phyloP scores from a whole-genome alignment of 1,139 yeast species.

The Candida labiduridarum region DNA sequence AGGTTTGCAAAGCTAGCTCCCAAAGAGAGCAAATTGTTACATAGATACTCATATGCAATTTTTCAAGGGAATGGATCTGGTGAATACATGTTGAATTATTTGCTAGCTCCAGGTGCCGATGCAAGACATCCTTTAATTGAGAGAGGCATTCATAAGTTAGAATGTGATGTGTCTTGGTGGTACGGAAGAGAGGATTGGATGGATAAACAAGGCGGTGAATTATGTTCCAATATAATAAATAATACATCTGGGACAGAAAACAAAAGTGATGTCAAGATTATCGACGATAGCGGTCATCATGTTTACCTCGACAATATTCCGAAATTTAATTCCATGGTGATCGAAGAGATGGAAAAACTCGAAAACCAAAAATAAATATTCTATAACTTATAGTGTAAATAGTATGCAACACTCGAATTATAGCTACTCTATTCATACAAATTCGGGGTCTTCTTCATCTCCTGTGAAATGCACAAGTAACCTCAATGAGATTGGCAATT shows the following conservation, averaged over 20 bases:
- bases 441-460: conserved; percentile 19
- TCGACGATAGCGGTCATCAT: conserved; percentile 70
- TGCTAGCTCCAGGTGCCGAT: conserved; percentile 74
- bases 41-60: conserved; percentile 68
- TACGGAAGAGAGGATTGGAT: conserved; percentile 83
- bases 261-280: conserved; percentile 43
- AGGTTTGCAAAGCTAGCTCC: conserved; percentile 55
- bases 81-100: conserved; percentile 70
- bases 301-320: conserved; percentile 62
- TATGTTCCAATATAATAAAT: conserved; percentile 40
- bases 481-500: conserved; percentile 48
- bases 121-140: conserved; percentile 65
- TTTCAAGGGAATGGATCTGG: conserved; percentile 76
- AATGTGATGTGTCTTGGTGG: conserved; percentile 63
- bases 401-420: background rate
- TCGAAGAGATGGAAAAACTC: conserved; percentile 32
- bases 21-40: conserved; percentile 50
- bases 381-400: conserved; percentile 1
- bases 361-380: conserved; percentile 2
- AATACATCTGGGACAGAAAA: conserved; percentile 14
- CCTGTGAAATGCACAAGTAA: conserved; percentile 28
- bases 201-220: conserved; percentile 60
- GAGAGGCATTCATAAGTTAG: conserved; percentile 46
- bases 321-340: conserved; percentile 52
- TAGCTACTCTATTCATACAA: conserved; percentile 3